Base-by-base conservation (phyloP, 805 yeast genomes). In the Debaryomyces prosopidis region DNA sequence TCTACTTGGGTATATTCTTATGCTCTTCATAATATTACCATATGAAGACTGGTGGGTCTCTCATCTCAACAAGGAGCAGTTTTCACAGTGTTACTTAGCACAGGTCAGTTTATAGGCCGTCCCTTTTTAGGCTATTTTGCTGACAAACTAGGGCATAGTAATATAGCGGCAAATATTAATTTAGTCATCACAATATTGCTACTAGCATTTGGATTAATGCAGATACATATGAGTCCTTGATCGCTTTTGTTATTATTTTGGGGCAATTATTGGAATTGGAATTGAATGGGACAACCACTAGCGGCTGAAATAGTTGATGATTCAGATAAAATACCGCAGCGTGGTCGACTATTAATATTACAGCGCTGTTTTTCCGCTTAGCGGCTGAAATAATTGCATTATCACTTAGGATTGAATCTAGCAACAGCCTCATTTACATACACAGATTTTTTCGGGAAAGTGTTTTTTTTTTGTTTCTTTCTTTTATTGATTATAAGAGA, bases 371-470 rank as follows among this genome's bases (percentile, higher is more conserved):
- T 3, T 58, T 69, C 23, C 58, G 74, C 5, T 58, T 82, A 18
- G 71, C 75, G 1, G 68, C 81, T 2, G 87, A 82, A 60, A 72
- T 79, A 5, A 74, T 81, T 40, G 85, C 81, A 0, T 73, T 82
- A 46, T 70, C 80, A 2, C 56, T 81, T 39, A 68, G 70, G 19
- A 37, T 41, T 14, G n/a, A 42, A 6, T 15, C 40, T 6, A 27
- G 46, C 17, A n/a, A 43, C 3, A 48, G 52, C 87, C 88, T 2
- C 84, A 77, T 52, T 62, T 77, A 31, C 75, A 82, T 51, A 73
- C 85, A 1, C 89, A 84, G 54, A 69, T 82, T 1, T 82, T 81
- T 57, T 75, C 81, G 3, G 89, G 87, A 2, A 54, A 71, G 14
- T 60, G 77, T 39, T 77, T 75, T 50, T 55, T 75, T 12, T 60